Base-by-base conservation (phyloP, 495 filamentous ascomycete species). In the Penicillium pancosmium region DNA sequence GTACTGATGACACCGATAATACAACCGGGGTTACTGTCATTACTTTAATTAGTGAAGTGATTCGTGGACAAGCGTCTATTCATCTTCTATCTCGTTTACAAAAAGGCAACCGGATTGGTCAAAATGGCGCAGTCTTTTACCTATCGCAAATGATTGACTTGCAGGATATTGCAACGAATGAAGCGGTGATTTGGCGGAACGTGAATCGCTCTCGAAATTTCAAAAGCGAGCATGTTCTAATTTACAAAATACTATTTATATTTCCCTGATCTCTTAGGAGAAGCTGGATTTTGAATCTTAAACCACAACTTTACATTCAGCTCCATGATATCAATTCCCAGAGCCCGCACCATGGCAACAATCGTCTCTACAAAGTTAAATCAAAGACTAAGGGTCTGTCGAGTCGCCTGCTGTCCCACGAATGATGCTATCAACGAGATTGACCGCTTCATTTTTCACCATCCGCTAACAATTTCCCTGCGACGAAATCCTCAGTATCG, bases 381-480 rank as follows among this genome's bases (percentile, higher is more conserved):
- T 5, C 2, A 16, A 7, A 46, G 41, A 2, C n/a, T 1, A 46
- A 21, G 0, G 1, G 10, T 46, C 10, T 21, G 23, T 16, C 36
- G 36, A 38, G 1, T 38, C 10, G 41, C 18, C 8, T 46, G 18
- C 6, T 23, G 41, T 11, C 41, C 18, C n/a, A 15, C 21, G 44
- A 38, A 31, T 13, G 21, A 46, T 12, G 27, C 52, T 0, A 10
- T 12, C 10, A 46, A 18, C 3, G 15, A 33, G 2, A 81, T 92
- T 53, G 87, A 96, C 60, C 74, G 82, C 23, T 81, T 83, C 70
- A 93, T 97, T 65, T 79, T 83, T 61, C 82, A 76, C 63, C 91
- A 95, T 72, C 88, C 90, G 4, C 59, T 95, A 3, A 75, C 85
- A 9, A 60, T 74, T 1, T 76, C 79, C 18, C 75, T 96, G 11